Percentiles rank a stretch among this genome's conserved stretches.
phyloP scores from a whole-genome alignment of 805 yeast species.

The Blastobotrys attinorum region DNA sequence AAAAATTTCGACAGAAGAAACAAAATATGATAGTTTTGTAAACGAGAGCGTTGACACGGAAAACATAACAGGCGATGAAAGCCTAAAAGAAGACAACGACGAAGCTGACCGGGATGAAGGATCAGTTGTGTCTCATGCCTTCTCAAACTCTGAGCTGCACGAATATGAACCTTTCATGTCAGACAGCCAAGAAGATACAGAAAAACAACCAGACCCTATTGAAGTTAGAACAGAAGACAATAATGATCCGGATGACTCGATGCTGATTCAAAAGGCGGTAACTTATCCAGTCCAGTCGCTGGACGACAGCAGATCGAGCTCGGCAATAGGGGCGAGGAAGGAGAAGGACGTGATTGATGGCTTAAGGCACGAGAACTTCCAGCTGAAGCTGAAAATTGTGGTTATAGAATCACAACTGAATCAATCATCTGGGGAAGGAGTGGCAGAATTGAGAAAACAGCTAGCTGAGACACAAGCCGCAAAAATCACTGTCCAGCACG shows the following conservation, averaged over 20 bases:
- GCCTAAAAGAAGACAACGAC: no score
- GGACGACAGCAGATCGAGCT: neutral
- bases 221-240: no score
- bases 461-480: conserved; percentile 5
- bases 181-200: no score
- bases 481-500: conserved; percentile 2
- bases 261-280: neutral
- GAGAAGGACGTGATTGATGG: conserved; percentile 5
- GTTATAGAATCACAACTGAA: conserved; percentile 5
- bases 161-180: no score
- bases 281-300: conserved; percentile 1
- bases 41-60: no score
- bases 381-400: conserved; percentile 10
- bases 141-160: no score
- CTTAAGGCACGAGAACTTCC: conserved; percentile 8
- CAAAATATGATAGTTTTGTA: no score
- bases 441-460: conserved; percentile 4
- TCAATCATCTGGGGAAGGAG: conserved; percentile 3
- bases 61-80: no score
- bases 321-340: neutral
- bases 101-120: no score
- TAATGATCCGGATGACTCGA: neutral
- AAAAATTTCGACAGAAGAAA: no score
- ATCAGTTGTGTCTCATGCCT: no score
- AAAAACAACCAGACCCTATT: no score